Base-by-base conservation (phyloP, 2,329 filamentous ascomycete genomes). In the Sporothrix sp. region DNA sequence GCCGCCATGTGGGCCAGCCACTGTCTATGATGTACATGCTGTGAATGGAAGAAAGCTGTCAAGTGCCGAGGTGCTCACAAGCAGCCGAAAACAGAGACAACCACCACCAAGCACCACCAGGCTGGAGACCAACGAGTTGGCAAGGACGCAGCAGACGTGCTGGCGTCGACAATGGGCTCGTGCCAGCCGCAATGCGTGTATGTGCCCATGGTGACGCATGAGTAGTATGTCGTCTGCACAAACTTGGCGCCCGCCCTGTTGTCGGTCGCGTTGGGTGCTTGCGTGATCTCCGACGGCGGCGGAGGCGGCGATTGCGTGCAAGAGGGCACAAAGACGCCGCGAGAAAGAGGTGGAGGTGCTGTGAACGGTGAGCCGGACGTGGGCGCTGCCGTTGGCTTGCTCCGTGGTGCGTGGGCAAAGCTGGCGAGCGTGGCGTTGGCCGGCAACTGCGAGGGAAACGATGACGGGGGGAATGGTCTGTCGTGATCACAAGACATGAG, bases 151-250 rank as follows among this genome's bases (percentile, higher is more conserved):
- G 3, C 32, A 3, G 50, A 44, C 7, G 38, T 18, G 28, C 49
- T 50, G 2, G 57, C 59, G 42, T 60, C 58, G 4, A 69, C 48
- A 10, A 70, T 63, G 0, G 67, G 66, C 55, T 64, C 59, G 48
- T 68, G 66, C 65, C 63, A 66, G 9, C 67, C 67, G 54, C 68
- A 70, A 40, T 68, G 66, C 37, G 64, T 61, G 28, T 62, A 56
- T 1, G 57, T 57, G 9, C 51, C 64, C 39, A 57, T 58, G 13
- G 63, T 62, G 7, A 63, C 62, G 54, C 67, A 69, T 23, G 63
- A 63, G 54, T 62, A 68, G 53, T 67, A 69, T 6, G 67, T 69
- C n/a, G 64, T 65, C 58, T 68, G 64, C 11, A 60, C 55, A 52
- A 64, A 66, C 18, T 63, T 51, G 27, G 20, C 54, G 33, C 55